Evolutionary conservation across 2,329 filamentous ascomycete genomes (phyloP).

Genomic region (Aspergillus luchuensis): DNA sequence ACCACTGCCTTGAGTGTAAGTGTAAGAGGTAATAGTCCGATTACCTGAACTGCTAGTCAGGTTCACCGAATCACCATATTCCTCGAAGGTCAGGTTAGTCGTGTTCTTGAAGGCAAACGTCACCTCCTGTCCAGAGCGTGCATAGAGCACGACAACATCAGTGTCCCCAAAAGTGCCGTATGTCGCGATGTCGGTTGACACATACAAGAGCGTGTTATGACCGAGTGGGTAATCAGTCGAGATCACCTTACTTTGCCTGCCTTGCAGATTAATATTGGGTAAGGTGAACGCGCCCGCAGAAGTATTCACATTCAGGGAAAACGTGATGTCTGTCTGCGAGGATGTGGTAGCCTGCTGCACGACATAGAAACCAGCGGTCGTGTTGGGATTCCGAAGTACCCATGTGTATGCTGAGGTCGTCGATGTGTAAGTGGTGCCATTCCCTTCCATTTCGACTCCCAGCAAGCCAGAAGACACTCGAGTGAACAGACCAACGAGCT

Average conservation of each 20-base stretch:
- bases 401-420: conserved; percentile 51
- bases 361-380: conserved; percentile 54
- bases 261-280: conserved; percentile 53
- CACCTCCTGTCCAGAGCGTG: conserved; percentile 52
- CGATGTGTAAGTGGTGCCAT: conserved; percentile 54
- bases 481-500: conserved; percentile 58
- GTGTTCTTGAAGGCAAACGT: conserved; percentile 53
- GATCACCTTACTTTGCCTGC: conserved; percentile 57
- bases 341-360: conserved; percentile 51
- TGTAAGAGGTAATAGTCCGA: conserved; percentile 39
- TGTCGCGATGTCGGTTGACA: conserved; percentile 53
- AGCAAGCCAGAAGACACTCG: conserved; percentile 54
- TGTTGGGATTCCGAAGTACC: conserved; percentile 55
- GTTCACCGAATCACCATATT: conserved; percentile 45
- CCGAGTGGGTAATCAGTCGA: conserved; percentile 57
- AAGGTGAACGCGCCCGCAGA: conserved; percentile 43
- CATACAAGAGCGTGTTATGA: conserved; percentile 51
- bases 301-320: conserved; percentile 53
- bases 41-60: conserved; percentile 23
- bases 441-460: conserved; percentile 57
- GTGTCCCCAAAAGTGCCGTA: conserved; percentile 45
- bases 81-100: conserved; percentile 40
- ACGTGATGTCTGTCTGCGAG: conserved; percentile 49
- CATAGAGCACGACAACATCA: conserved; percentile 53
- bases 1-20: conserved; percentile 52